Base-by-base conservation (phyloP, 441 rosid species). In the Metrosideros polymorpha region DNA sequence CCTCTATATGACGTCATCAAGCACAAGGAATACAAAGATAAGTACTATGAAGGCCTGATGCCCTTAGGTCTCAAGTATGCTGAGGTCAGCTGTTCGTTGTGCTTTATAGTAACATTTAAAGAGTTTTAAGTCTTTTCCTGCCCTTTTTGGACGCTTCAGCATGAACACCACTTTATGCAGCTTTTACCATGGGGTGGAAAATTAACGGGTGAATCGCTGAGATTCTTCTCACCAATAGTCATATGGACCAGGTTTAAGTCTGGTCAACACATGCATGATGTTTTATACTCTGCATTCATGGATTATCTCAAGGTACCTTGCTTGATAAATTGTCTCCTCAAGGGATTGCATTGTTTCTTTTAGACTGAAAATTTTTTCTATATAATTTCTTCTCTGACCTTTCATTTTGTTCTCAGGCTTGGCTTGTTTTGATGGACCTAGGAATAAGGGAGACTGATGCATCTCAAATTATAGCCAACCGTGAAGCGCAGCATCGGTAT, bases 151-250 rank as follows among this genome's bases (percentile, higher is more conserved):
- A 90, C 43, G 86, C 86, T 49, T 82, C 83, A 66, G 52, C 83
- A 84, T 90, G 84, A 85, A 83, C 83, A 91, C 92, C 89, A 85
- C 89, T 91, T 91, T 89, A 45, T 94, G 95, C 94, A 97, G 99
- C 93, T 93, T 88, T 94, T 97, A 84, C 98, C 98, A 35, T 97
- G 99, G 99, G 99, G 99, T 87, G 99, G 99, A 51, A 95, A 95
- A 90, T 92, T 97, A 84, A 97, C 99, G 1, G 93, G 95, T 52
- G 99, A 97, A 86, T 97, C 99, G 43, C 86, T 97, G 75, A 92
- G 92, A 83, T 96, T 96, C 90, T 95, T 97, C 93, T 97, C 99
- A 0, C 99, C 99, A n/a, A 89, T 95, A 84, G 98, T 96, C 88
- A 91, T 97, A 89, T 97, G 99, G 98, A 91, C 98, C 35, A 96